phyloP scores from a whole-genome alignment of 768 basidiomycete species.

The Amanita molliuscula region DNA sequence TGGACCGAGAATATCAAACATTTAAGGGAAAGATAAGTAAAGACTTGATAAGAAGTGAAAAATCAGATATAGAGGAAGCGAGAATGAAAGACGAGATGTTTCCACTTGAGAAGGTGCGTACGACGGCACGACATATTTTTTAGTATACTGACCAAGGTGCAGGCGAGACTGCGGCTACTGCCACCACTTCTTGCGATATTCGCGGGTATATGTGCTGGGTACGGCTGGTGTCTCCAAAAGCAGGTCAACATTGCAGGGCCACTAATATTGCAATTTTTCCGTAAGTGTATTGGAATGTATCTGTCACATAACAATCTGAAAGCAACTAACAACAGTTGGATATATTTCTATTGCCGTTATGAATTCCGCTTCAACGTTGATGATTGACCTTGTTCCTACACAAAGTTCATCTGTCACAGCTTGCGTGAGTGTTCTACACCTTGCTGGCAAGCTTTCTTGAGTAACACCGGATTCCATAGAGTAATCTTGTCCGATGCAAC shows the following conservation, averaged over 20 bases:
- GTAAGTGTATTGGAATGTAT: slow-evolving; percentile 13
- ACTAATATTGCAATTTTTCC: slow-evolving; percentile 34
- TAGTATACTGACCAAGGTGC: background rate
- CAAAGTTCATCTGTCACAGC: slow-evolving; percentile 63
- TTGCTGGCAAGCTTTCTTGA: background rate
- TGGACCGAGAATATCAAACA: slow-evolving; percentile 54
- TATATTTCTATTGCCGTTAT: slow-evolving; percentile 33
- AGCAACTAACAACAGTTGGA: slow-evolving; percentile 31
- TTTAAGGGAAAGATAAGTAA: slow-evolving; percentile 23
- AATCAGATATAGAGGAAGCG: slow-evolving; percentile 4
- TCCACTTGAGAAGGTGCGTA: slow-evolving; percentile 42
- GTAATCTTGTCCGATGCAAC: slow-evolving; percentile 59
- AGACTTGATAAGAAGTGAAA: slow-evolving; percentile 7
- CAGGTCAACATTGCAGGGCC: slow-evolving; percentile 41
- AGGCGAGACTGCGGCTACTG: slow-evolving; percentile 39
- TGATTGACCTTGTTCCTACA: slow-evolving; percentile 52
- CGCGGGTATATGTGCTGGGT: slow-evolving; percentile 32
- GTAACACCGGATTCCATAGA: slow-evolving; percentile 29
- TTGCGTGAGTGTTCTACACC: slow-evolving; percentile 40
- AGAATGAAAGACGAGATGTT: slow-evolving; percentile 26
- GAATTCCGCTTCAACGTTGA: slow-evolving; percentile 50
- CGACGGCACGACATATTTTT: background rate
- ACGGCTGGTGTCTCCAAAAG: slow-evolving; percentile 51
- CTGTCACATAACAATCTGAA: background rate
- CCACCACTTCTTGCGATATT: slow-evolving; percentile 32